Evolutionary conservation across 1,284 basidiomycete species (phyloP).

Genomic region (Trichosporon asahii): DNA sequence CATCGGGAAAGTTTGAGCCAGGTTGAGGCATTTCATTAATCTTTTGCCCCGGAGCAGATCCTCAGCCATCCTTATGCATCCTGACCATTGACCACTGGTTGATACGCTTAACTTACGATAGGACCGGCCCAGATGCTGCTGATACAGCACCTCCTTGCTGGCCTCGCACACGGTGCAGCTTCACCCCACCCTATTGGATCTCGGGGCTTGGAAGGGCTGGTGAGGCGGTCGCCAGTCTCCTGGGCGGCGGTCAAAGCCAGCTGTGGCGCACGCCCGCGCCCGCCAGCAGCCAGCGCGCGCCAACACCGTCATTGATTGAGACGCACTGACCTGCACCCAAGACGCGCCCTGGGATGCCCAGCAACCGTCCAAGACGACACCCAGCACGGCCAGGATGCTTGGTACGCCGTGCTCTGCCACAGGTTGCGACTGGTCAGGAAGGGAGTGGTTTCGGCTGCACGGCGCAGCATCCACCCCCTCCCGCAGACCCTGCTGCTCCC

Average conservation of each 20-base stretch:
- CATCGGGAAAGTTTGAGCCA: background rate
- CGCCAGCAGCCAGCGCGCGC: background rate
- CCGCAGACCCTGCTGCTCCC: background rate
- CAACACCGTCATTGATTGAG: background rate
- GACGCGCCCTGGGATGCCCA: background rate
- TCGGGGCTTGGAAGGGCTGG: background rate
- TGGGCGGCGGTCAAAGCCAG: background rate
- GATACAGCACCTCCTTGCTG: background rate
- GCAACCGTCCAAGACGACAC: background rate
- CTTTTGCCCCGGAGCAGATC: background rate
- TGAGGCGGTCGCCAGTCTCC: background rate
- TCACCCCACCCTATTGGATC: background rate
- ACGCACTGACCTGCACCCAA: background rate
- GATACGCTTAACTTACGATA: background rate
- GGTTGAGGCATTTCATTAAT: background rate
- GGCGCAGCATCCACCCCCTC: background rate
- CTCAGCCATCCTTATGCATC: constrained; percentile 1
- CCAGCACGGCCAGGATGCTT: background rate
- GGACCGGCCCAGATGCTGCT: background rate
- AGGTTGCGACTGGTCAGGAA: background rate
- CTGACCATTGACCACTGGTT: background rate
- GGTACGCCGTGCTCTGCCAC: background rate
- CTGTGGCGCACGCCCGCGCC: background rate
- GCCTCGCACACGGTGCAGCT: too few species aligned
- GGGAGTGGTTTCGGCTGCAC: background rate